phyloP scores from a whole-genome alignment of 164 flowering plant genomes.

The Macadamia integrifolia region DNA sequence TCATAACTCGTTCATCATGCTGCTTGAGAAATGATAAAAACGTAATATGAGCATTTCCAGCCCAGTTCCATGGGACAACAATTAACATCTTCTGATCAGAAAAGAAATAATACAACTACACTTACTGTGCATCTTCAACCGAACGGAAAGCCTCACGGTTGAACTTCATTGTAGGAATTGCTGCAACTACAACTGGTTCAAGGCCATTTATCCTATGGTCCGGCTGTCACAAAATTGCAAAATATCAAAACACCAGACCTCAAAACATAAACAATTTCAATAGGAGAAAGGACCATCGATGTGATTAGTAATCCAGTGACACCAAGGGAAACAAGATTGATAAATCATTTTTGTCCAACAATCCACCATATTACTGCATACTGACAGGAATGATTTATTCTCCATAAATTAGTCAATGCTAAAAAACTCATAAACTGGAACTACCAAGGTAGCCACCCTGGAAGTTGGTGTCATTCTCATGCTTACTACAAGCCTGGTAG shows the following conservation, averaged over 20 bases:
- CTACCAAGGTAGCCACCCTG: background rate
- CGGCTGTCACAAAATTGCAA: slow-evolving; percentile 31
- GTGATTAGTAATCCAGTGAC: background rate
- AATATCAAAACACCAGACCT: slow-evolving; percentile 3
- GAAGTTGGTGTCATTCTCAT: no score
- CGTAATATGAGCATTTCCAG: background rate
- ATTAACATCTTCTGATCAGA: background rate
- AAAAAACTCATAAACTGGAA: background rate
- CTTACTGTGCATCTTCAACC: slow-evolving; percentile 71
- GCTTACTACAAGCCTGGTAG: no score
- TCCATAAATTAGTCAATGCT: background rate
- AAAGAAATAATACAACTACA: background rate
- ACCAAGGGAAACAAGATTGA: background rate
- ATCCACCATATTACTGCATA: background rate
- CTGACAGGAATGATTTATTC: background rate
- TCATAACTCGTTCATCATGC: no score
- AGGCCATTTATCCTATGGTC: slow-evolving; percentile 45
- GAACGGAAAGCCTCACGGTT: slow-evolving; percentile 52
- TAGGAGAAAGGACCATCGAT: background rate
- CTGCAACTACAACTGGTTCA: slow-evolving; percentile 59
- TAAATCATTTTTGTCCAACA: background rate
- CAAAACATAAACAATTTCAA: background rate
- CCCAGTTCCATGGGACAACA: background rate
- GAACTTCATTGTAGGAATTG: slow-evolving; percentile 70
- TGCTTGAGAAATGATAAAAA: background rate